Percentiles rank a stretch among this genome's conserved stretches.
Evolutionary conservation across 495 filamentous ascomycete genomes (phyloP).

Genomic region (Aspergillus leporis): DNA sequence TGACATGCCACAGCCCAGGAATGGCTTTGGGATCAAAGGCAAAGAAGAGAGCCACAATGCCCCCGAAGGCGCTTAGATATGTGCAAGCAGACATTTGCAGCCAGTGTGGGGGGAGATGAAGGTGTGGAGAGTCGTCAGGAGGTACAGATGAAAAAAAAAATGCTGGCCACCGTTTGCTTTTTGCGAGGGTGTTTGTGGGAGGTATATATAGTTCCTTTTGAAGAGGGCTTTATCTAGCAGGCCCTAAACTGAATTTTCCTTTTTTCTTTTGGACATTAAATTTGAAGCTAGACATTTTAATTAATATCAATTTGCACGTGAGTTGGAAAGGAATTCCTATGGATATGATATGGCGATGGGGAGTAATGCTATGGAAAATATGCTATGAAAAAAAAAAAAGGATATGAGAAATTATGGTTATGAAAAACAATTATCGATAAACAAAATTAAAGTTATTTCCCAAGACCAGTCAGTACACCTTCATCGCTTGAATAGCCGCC

Average conservation of each 20-base stretch:
- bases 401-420: not conserved
- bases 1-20: not conserved
- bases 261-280: too few relatives aligned
- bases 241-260: too few relatives aligned
- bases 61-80: not conserved
- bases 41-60: not conserved
- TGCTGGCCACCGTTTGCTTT: not conserved
- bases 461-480: not conserved
- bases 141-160: not conserved
- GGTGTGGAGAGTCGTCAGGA: not conserved
- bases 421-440: not conserved
- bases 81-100: not conserved
- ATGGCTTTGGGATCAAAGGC: not conserved
- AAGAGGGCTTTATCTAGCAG: too few relatives aligned
- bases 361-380: too few relatives aligned
- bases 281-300: too few relatives aligned
- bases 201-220: not conserved
- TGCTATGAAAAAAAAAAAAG: too few relatives aligned
- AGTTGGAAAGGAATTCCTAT: too few relatives aligned
- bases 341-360: too few relatives aligned
- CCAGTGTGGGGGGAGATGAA: not conserved
- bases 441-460: too few relatives aligned
- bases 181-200: not conserved
- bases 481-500: not conserved
- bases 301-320: too few relatives aligned